These are phyloP conservation scores for Chlamydomonas urium DNA, from an alignment of 139 green algal species.

Conservation along the genomic window DNA sequence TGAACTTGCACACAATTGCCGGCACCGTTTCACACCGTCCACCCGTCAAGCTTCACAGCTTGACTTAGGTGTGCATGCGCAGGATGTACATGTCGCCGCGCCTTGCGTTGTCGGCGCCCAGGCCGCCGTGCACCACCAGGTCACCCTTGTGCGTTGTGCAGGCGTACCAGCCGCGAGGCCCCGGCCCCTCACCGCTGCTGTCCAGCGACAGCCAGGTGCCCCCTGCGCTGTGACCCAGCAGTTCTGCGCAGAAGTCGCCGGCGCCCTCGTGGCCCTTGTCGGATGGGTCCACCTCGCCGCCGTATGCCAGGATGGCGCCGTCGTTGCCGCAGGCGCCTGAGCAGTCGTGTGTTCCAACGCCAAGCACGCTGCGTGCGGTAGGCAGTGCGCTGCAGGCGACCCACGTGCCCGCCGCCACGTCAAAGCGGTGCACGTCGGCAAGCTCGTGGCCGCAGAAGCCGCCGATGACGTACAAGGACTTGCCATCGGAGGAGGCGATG, in stretches of 20 bases:
- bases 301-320: slow-evolving; percentile 37
- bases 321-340: slow-evolving; percentile 14
- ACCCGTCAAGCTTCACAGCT: too few relatives aligned
- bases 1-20: too few relatives aligned
- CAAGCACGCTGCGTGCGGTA: slow-evolving; percentile 41
- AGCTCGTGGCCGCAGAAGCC: slow-evolving; percentile 46
- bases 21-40: too few relatives aligned
- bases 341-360: slow-evolving; percentile 23
- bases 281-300: slow-evolving; percentile 54
- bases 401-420: background rate
- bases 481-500: background rate
- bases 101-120: slow-evolving; percentile 35
- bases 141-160: slow-evolving; percentile 7
- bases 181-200: slow-evolving; percentile 15
- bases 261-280: slow-evolving; percentile 48
- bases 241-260: slow-evolving; percentile 38
- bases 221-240: background rate
- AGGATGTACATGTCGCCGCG: slow-evolving; percentile 44
- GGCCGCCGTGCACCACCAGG: slow-evolving; percentile 47
- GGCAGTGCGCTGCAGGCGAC: background rate
- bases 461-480: slow-evolving; percentile 33
- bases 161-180: slow-evolving; percentile 46
- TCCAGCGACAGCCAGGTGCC: slow-evolving; percentile 22
- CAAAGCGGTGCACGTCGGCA: slow-evolving; percentile 24
- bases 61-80: too few relatives aligned